Evolutionary conservation across 257 asterid species (phyloP), one percentile per base, ranked within the genome.

Genomic region (Nicotiana tomentosiformis): DNA sequence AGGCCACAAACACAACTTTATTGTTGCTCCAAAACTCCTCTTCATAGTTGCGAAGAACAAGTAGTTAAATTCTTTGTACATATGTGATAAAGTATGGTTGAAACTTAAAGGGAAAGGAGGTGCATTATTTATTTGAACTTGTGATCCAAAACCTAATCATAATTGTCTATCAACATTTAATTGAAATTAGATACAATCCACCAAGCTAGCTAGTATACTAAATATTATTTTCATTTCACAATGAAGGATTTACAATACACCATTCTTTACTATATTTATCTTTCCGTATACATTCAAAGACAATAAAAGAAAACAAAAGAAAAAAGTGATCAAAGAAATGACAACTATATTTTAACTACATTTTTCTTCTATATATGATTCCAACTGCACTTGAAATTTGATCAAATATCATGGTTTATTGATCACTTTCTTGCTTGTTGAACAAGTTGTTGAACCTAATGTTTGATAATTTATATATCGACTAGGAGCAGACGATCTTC

Each of bases 401-500:
- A 72, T 72, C 37, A 72, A 72, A 23, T 20, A 20, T 91, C 92
- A 92, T 46, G 94, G 96, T 64, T 77, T 83, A 5, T 77, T 58
- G 26, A 26, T 66, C 76, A 55, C 84, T 78, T 57, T 80, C 23
- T 49, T 51, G 66, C 15, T 51, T 0, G 92, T 57, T 79, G 89
- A 87, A 58, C 91, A 88, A 66, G 78, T 1, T 8, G 81, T 29
- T 3, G 91, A 86, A 66, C 51, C 89, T 10, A 91, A 87, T 26
- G 94, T 88, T 64, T 89, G 88, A 77, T 86, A 68, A 35, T 91
- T 91, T 60, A 85, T 93, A 77, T 88, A 91, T 9, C 93, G 90
- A 35, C 97, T 93, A 1, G 96, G 97, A n/a, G 90, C 96, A 55
- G 97, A 93, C 1, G 88, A 84, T 35, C 82, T 86, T 11, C 88